Evolutionary conservation across 106 monocot genomes (phyloP).

Genomic region (Platanthera guangdongensis): DNA sequence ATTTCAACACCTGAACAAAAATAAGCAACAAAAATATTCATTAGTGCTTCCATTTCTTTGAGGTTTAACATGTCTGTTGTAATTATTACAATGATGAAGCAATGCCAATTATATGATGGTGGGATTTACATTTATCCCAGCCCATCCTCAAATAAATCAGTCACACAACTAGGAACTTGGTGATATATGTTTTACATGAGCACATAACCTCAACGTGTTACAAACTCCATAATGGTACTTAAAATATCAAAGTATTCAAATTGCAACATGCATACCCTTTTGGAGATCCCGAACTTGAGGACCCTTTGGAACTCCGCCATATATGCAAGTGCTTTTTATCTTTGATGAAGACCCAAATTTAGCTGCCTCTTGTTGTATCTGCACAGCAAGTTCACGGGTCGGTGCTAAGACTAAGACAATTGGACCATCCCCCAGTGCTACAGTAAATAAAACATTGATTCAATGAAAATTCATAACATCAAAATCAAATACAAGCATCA

Average conservation of each 20-base stretch:
- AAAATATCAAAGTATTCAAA: background rate
- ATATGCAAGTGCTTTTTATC: slow-evolving; percentile 96
- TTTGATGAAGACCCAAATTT: slow-evolving; percentile 98
- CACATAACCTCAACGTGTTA: background rate
- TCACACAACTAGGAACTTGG: background rate
- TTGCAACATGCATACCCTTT: slow-evolving; percentile 42
- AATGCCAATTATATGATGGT: background rate
- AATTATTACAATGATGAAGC: background rate
- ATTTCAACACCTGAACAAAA: slow-evolving; percentile 84
- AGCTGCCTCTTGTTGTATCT: slow-evolving; percentile 90
- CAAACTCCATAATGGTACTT: background rate
- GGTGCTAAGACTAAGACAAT: slow-evolving; percentile 95
- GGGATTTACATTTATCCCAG: background rate
- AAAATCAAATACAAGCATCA: slow-evolving; percentile 2
- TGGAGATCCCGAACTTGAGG: slow-evolving; percentile 99
- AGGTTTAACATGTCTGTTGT: background rate
- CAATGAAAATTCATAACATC: background rate
- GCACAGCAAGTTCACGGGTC: slow-evolving; percentile 91
- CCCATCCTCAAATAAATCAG: background rate
- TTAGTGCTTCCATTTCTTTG: background rate
- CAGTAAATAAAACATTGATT: slow-evolving; percentile 1
- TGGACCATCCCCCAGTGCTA: slow-evolving; percentile 93
- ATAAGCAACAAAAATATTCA: background rate
- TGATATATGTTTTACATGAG: background rate
- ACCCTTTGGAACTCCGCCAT: slow-evolving; percentile 98